Evolutionary conservation across 2,329 filamentous ascomycete species (phyloP).

Genomic region (Aspergillus sp.): DNA sequence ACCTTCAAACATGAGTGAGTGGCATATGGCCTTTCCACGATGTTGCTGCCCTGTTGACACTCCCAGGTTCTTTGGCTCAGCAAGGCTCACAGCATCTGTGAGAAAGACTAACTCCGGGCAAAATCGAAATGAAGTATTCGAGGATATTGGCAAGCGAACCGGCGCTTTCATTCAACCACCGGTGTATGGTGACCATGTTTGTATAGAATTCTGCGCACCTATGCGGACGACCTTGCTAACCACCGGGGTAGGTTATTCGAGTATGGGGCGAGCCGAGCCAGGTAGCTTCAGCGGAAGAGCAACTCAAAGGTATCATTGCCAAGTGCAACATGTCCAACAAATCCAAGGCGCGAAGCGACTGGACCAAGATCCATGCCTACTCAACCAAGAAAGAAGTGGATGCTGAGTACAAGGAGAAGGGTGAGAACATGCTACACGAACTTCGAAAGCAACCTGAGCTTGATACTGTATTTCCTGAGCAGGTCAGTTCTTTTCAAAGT

Average conservation of each 20-base stretch:
- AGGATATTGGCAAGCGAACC: conserved; percentile 27
- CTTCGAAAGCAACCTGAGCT: conserved; percentile 27
- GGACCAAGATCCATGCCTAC: conserved; percentile 27
- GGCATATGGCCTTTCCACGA: not conserved
- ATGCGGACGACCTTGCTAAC: not conserved
- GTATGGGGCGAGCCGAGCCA: conserved; percentile 29
- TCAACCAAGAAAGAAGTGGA: conserved; percentile 25
- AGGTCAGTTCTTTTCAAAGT: conserved; percentile 18
- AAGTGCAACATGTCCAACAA: conserved; percentile 16
- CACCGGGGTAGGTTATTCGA: conserved; percentile 18
- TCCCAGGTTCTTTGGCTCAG: conserved; percentile 22
- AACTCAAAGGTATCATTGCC: conserved; percentile 19
- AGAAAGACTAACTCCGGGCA: conserved; percentile 3
- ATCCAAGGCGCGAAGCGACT: conserved; percentile 21
- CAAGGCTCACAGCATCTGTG: conserved; percentile 10
- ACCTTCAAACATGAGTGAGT: conserved; percentile 25
- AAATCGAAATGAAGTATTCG: conserved; percentile 25
- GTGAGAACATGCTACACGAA: conserved; percentile 23
- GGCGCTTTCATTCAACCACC: conserved; percentile 30
- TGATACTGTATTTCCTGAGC: conserved; percentile 23
- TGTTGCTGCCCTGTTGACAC: not conserved
- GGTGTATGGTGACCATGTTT: conserved; percentile 19
- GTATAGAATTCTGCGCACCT: conserved; percentile 12
- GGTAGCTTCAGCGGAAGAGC: conserved; percentile 22
- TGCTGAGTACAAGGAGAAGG: conserved; percentile 23